Percentiles rank a stretch among this genome's conserved stretches.
phyloP scores from a whole-genome alignment of 495 filamentous ascomycete genomes.

The Lophiostoma macrostomum region DNA sequence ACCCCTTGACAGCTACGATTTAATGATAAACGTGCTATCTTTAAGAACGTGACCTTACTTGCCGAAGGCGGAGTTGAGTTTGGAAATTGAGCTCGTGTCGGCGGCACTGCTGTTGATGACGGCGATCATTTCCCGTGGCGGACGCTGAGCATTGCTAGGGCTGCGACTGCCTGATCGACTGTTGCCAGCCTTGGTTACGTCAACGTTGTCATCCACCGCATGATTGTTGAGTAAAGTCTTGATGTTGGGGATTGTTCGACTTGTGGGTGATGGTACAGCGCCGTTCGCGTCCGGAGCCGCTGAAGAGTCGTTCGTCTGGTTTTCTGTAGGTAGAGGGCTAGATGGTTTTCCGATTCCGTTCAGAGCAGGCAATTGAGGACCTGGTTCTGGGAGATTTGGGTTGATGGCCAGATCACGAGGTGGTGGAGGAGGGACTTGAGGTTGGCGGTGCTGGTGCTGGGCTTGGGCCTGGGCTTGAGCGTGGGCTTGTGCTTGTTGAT shows the following conservation, averaged over 20 bases:
- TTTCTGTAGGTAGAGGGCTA: slow-evolving; percentile 16
- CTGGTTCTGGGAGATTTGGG: slow-evolving; percentile 11
- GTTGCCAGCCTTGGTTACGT: slow-evolving; percentile 39
- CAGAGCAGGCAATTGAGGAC: slow-evolving; percentile 29
- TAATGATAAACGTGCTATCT: too few species aligned
- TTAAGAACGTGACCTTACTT: too few species aligned
- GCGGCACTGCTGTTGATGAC: slow-evolving; percentile 1
- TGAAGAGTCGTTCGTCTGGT: slow-evolving; percentile 16
- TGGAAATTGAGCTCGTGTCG: slow-evolving; percentile 1
- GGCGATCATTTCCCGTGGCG: slow-evolving; percentile 6
- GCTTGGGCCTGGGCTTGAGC: slow-evolving; percentile 1
- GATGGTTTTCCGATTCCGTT: slow-evolving; percentile 19
- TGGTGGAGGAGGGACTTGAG: too few species aligned
- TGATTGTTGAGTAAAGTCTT: slow-evolving; percentile 51
- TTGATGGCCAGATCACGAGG: neutral
- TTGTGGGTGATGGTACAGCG: slow-evolving; percentile 36
- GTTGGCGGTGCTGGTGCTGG: too few species aligned
- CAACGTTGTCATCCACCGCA: slow-evolving; percentile 31
- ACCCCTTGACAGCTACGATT: too few species aligned
- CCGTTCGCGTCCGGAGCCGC: slow-evolving; percentile 33
- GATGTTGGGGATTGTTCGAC: slow-evolving; percentile 52
- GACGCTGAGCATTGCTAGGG: slow-evolving; percentile 34
- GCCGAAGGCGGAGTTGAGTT: too few species aligned
- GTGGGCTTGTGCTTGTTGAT: slow-evolving; percentile 8
- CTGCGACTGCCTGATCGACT: slow-evolving; percentile 39